Base-by-base conservation (phyloP, 176 grass and related monocot genomes). In the Oryza longistaminata region DNA sequence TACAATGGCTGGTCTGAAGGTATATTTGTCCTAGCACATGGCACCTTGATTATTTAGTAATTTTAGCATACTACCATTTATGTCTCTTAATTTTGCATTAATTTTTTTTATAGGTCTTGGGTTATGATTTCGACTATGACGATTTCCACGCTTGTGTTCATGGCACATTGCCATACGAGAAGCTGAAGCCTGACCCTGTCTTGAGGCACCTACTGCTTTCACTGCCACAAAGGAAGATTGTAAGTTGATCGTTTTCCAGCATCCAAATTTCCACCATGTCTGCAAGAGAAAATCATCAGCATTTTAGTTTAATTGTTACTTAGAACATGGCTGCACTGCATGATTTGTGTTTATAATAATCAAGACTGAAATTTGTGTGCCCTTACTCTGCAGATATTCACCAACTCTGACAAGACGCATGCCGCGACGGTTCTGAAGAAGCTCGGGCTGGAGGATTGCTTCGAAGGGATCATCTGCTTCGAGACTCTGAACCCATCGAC, bases 1-100 rank as follows among this genome's bases (percentile, higher is more conserved):
- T 49, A 99, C 93, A 33, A 96, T 99, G 91, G 96, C 91, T 45
- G 93, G 93, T n/a, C 91, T 99, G 7, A 99, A 96, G 90, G 96
- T 89, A 77, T 64, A 6, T 37, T 6, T 37, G 15, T 27, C 7
- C 12, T 42, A n/a, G 3, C 3, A 33, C 49, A 61, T 10, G 22
- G 55, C 55, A 61, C 55, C 19, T 64, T 15, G 13, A 5, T 49
- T 64, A 3, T 49, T 80, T 11, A 19, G 14, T 66, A 71, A 17
- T 73, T 13, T 67, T 53, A 26, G 10, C 3, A 5, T 22, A 27
- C 27, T 27, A 7, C 7, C 0, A 34, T 62, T 76, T 8, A n/a
- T 11, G 13, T 7, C 50, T 64, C 43, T 61, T 21, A 68, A 64
- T 21, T 81, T 42, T 79, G 26, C 45, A 35, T 25, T 9, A 33